phyloP scores from a whole-genome alignment of 495 filamentous ascomycete species.

The Zalerion maritima region DNA sequence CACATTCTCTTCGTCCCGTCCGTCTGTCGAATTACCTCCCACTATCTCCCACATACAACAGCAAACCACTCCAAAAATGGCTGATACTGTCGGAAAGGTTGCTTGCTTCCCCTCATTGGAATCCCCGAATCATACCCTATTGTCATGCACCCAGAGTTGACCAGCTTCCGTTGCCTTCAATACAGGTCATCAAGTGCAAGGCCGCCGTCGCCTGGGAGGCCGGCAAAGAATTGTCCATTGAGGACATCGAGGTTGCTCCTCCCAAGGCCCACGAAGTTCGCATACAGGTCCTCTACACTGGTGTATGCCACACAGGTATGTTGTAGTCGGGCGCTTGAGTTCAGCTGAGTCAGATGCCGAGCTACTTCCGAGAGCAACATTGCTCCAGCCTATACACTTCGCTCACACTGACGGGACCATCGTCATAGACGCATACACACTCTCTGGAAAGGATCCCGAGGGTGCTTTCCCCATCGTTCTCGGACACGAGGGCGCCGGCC shows the following conservation, averaged over 20 bases:
- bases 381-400: conserved; percentile 5
- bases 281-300: conserved; percentile 91
- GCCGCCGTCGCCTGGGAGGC: conserved; percentile 95
- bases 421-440: conserved; percentile 78
- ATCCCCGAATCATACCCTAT: not conserved
- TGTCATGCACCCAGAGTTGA: conserved; percentile 2
- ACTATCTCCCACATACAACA: too few relatives aligned
- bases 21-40: too few relatives aligned
- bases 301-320: conserved; percentile 93
- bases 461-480: conserved; percentile 94
- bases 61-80: conserved; percentile 24
- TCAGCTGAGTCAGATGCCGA: too few relatives aligned
- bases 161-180: conserved; percentile 1
- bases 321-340: not conserved
- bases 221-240: conserved; percentile 71
- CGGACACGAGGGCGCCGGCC: conserved; percentile 91
- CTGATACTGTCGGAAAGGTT: conserved; percentile 35
- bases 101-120: conserved; percentile 3
- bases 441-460: conserved; percentile 96
- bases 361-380: not conserved
- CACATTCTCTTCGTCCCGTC: too few relatives aligned
- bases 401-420: conserved; percentile 11
- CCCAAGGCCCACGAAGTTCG: conserved; percentile 93
- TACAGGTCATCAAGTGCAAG: conserved; percentile 45
- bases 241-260: conserved; percentile 82